Base-by-base conservation (phyloP, 768 basidiomycete species). In the Roridomyces roridus region DNA sequence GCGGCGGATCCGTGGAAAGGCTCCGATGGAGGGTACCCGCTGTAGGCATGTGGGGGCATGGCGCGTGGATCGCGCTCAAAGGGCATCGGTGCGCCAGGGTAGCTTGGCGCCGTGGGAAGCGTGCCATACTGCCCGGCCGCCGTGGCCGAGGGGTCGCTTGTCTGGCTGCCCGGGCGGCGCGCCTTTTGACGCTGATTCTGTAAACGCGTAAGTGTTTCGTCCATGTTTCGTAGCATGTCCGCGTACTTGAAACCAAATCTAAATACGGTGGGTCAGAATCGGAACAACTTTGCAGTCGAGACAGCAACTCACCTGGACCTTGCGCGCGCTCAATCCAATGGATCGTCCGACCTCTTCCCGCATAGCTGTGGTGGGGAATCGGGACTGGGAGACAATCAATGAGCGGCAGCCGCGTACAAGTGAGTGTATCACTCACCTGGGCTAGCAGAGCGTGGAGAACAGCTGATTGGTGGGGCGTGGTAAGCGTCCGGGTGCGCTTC, bases 121-220 rank as follows among this genome's bases (percentile, higher is more conserved):
- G 86, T 78, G 26, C 84, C 85, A 66, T 84, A 88, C 65, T 88
- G 87, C 17, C 83, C 82, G 5, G 83, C 83, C 39, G 78, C 82
- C 55, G 76, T 74, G 53, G 80, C 70, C 46, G 85, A 80, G 5
- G 77, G 70, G 47, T 81, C 79, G 53, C 82, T 80, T n/a, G n/a
- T n/a, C 55, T 87, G 85, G 57, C 78, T 81, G 48, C 85, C 85
- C 20, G 91, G 91, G 34, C 88, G 86, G 65, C 90, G 81, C 12
- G 91, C 89, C 68, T 94, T 94, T 77, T 94, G 92, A 59, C 91
- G 85, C 68, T 94, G 91, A 70, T 94, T 94, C 92, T 93, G 62
- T 49, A 59, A 48, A 40, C 55, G 51, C 50, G 54, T 63, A 58
- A 68, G 68, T 57, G 44, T 65, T 67, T 56, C 46, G 51, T 24